Base-by-base conservation (phyloP, 2,329 filamentous ascomycete genomes). In the Clonostachys byssicola region DNA sequence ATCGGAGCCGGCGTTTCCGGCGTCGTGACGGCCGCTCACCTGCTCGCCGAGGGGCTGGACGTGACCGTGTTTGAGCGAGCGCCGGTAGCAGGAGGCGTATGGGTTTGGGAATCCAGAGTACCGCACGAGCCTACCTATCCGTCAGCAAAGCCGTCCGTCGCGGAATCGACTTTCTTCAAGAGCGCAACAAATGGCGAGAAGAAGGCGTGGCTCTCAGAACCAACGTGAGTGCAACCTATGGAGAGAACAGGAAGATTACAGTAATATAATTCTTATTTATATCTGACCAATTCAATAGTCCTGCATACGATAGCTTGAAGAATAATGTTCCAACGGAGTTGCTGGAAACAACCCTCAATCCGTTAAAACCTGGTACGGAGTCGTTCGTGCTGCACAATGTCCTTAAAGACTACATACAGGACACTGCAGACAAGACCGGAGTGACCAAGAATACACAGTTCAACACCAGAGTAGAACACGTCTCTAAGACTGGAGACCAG, bases 311-410 rank as follows among this genome's bases (percentile, higher is more conserved):
- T 6, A 74, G 76, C 4, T 66, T 92, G 9, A 85, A 85, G 57
- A 89, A 87, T 35, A 94, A 92, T 56, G 85, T 92, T 5, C 85
- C 88, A 0, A 82, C 85, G n/a, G 72, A 61, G 20, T 54, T 76
- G 4, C 68, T 77, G 62, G 60, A 63, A 39, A 73, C 64, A 47
- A 65, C 62, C 8, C 60, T 77, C 3, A 59, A 65, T 4, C 51
- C 57, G 0, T 88, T 84, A 76, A 80, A 82, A 0, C 61, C 73
- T 6, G 78, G 76, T 1, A 86, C 81, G 0, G 73, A 74, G 4
- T 77, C 81, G 14, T 80, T 79, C 49, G 77, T 85, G 5, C 74
- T 66, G 3, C 85, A 87, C 49, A 56, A 64, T 12, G 69, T 76
- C 0, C 63, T 88, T 8, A 74, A 75, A 34, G 64, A 74, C 2